Evolutionary conservation across 2,329 filamentous ascomycete species (phyloP), one percentile per base, ranked within the genome.

Genomic region (Cordyceps javanica): DNA sequence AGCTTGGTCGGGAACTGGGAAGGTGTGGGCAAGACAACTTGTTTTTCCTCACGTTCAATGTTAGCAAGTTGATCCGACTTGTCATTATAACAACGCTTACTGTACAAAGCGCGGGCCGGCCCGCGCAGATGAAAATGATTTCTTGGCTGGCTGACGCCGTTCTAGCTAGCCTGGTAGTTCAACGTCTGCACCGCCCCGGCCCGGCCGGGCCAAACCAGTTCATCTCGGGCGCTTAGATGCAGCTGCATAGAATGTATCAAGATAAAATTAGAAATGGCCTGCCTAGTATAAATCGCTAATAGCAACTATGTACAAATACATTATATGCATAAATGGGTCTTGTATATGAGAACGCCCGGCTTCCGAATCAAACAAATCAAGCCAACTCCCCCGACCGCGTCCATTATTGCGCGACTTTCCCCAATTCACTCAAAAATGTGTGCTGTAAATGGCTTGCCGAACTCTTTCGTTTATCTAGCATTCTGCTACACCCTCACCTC

Each of bases 291-390:
- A 36, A 8, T 9, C 51, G 51, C 52, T 46, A 21, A n/a, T 8
- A 19, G 46, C n/a, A 38, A 34, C 19, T 45, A 55, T 55, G 8
- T 55, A 55, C 52, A 55, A 25, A n/a, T 54, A 46, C 11, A 46
- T 38, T 45, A 55, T 55, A 46, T 46, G 52, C 30, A 34, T 45
- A 3, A 46, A 55, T 19, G n/a, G 41, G 28, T 38, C 30, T 14
- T 55, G 26, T 9, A 55, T 19, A 16, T 19, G 39, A 36, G 5
- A 55, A 55, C 30, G 52, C 52, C 50, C 14, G 13, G 41, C 52
- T 36, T 25, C 16, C 19, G 26, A 9, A 36, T 26, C 14, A 44
- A n/a, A 11, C 11, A 11, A 45, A 38, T 5, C 36, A 38, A 36
- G 14, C 21, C 41, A 55, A 25, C 30, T 36, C 52, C 30, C 3